These are phyloP conservation scores for Coniella vitis DNA, from an alignment of 2,329 filamentous ascomycete species.

Conservation along the genomic window DNA sequence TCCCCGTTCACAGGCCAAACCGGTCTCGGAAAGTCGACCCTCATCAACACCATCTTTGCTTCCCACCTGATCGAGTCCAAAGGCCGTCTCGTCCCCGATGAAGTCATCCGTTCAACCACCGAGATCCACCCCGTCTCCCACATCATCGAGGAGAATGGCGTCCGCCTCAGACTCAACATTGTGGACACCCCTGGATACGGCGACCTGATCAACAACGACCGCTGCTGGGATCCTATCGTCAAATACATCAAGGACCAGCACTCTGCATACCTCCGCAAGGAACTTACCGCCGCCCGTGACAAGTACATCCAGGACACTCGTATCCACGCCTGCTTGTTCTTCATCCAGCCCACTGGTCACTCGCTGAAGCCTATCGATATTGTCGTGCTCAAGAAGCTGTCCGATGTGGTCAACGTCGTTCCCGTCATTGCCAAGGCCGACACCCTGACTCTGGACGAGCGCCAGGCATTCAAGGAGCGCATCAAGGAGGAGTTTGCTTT, in stretches of 20 bases:
- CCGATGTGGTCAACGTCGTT: slow-evolving; percentile 97
- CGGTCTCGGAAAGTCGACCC: slow-evolving; percentile 93
- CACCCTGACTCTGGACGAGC: slow-evolving; percentile 91
- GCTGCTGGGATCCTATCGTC: slow-evolving; percentile 99
- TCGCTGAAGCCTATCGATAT: slow-evolving; percentile 99
- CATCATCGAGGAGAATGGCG: slow-evolving; percentile 98
- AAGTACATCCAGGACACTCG: slow-evolving; percentile 98
- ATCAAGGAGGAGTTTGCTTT: slow-evolving; percentile 99
- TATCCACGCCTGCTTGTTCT: slow-evolving; percentile 99
- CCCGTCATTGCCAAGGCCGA: slow-evolving; percentile 98
- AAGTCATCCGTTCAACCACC: slow-evolving; percentile 89
- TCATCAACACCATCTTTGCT: slow-evolving; percentile 99
- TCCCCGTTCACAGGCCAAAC: slow-evolving; percentile 68
- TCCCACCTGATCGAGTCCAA: slow-evolving; percentile 99
- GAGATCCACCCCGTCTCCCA: slow-evolving; percentile 98
- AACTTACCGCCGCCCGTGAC: slow-evolving; percentile 97
- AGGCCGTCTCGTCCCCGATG: slow-evolving; percentile 85
- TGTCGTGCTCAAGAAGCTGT: slow-evolving; percentile 98
- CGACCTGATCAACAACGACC: slow-evolving; percentile 98
- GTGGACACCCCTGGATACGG: slow-evolving; percentile 98
- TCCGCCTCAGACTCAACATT: slow-evolving; percentile 95
- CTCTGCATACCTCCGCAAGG: slow-evolving; percentile 97
- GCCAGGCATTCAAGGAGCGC: slow-evolving; percentile 92
- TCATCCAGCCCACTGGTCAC: slow-evolving; percentile 97
- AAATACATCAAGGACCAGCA: slow-evolving; percentile 99